Evolutionary conservation across 129 eudicot genomes (phyloP).

Genomic region (Escallonia rubra): DNA sequence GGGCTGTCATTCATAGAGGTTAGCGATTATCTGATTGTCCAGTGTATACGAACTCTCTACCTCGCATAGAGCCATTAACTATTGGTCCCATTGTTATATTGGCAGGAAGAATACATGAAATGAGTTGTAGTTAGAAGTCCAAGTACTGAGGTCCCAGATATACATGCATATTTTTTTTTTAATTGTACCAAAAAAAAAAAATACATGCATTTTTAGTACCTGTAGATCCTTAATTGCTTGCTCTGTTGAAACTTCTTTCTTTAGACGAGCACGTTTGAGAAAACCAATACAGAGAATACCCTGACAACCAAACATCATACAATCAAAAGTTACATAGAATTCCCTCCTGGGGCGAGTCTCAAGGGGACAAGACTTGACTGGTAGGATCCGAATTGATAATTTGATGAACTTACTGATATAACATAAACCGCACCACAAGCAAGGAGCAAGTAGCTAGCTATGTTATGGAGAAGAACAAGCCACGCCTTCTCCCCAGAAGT

Average conservation of each 20-base stretch:
- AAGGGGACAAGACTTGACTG: neutral
- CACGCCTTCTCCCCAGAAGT: slow-evolving; percentile 30
- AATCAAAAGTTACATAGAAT: neutral
- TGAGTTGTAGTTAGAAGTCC: neutral
- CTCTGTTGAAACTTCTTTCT: slow-evolving; percentile 53
- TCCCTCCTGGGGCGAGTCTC: neutral
- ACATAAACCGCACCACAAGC: slow-evolving; percentile 84
- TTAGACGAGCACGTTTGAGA: slow-evolving; percentile 82
- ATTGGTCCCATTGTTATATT: no score
- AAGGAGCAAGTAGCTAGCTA: slow-evolving; percentile 78
- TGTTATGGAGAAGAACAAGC: slow-evolving; percentile 72
- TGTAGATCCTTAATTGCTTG: slow-evolving; percentile 86
- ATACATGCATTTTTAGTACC: slow-evolving; percentile 43
- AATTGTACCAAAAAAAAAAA: no score
- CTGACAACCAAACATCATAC: slow-evolving; percentile 16
- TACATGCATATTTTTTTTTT: neutral
- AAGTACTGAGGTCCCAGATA: neutral
- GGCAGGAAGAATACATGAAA: no score
- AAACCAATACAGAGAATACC: slow-evolving; percentile 79
- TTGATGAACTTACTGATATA: slow-evolving; percentile 62
- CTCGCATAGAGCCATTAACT: no score
- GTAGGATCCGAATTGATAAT: neutral
- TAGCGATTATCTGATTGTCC: no score
- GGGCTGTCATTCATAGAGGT: no score
- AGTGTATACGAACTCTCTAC: no score